These are phyloP conservation scores for Mucor velutinosus DNA, from an alignment of 371 early-diverging fungal species.

Conservation along the genomic window DNA sequence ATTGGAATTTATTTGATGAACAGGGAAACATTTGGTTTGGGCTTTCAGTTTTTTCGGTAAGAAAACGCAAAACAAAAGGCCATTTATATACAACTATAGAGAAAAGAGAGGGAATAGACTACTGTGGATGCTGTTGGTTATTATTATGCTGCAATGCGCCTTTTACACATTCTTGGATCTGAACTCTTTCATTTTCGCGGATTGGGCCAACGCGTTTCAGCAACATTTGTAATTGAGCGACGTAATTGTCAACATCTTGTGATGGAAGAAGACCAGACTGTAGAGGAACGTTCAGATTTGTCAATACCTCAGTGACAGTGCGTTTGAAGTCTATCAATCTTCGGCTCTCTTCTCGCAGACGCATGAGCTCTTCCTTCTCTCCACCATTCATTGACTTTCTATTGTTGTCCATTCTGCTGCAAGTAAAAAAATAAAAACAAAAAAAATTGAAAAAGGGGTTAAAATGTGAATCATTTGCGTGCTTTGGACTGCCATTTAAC, in stretches of 20 bases:
- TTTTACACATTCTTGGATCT: constrained; percentile 16
- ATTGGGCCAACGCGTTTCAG: constrained; percentile 21
- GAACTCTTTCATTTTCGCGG: constrained; percentile 15
- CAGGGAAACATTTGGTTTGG: background rate
- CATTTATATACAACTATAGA: background rate
- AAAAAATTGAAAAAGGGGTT: background rate
- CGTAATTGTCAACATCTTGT: constrained; percentile 21
- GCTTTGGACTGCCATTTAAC: background rate
- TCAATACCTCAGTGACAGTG: constrained; percentile 12
- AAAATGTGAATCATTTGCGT: background rate
- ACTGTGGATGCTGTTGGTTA: background rate
- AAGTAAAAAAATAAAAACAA: background rate
- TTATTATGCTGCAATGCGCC: background rate
- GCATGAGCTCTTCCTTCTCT: constrained; percentile 13
- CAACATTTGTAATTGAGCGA: constrained; percentile 13
- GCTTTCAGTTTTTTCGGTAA: background rate
- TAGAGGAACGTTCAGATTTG: constrained; percentile 11
- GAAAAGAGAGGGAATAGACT: background rate
- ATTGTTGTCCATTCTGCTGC: background rate
- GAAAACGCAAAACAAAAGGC: background rate
- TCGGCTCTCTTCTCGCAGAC: constrained; percentile 15
- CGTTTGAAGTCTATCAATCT: constrained; percentile 11
- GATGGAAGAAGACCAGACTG: constrained; percentile 1
- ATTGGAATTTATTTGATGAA: background rate
- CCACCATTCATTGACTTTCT: background rate